Evolutionary conservation across 371 early-diverging fungal species (phyloP).

Genomic region (Amoeboaphelidium protococcarum): DNA sequence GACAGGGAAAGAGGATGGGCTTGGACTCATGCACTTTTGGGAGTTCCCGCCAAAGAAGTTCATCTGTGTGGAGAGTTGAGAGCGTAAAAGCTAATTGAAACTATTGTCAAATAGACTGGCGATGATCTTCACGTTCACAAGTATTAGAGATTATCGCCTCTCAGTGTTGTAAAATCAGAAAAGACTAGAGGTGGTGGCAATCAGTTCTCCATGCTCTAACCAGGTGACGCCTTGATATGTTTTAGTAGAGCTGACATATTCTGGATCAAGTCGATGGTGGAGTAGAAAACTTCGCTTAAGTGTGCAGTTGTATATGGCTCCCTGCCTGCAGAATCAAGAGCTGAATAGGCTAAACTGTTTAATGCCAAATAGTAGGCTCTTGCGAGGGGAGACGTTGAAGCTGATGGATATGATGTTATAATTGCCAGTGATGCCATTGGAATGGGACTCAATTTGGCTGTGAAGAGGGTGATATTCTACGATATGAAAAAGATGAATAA

Average conservation of each 20-base stretch:
- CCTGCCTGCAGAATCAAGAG: constrained; percentile 57
- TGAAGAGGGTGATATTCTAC: constrained; percentile 59
- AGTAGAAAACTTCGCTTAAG: constrained; percentile 32
- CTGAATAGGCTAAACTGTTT: constrained; percentile 62
- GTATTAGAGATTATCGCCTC: constrained; percentile 48
- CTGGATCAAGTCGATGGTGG: constrained; percentile 37
- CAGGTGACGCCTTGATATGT: constrained; percentile 68
- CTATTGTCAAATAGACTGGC: constrained; percentile 31
- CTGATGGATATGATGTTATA: constrained; percentile 48
- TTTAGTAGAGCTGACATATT: constrained; percentile 63
- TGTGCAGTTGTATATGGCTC: constrained; percentile 82
- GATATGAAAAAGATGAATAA: constrained; percentile 44
- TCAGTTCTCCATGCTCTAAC: constrained; percentile 23
- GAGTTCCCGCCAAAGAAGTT: constrained; percentile 50
- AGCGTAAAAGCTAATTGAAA: constrained; percentile 51
- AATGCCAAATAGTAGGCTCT: constrained; percentile 62
- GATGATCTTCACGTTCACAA: constrained; percentile 49
- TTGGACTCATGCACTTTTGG: constrained; percentile 70
- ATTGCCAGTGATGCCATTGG: constrained; percentile 91
- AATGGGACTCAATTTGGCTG: constrained; percentile 77
- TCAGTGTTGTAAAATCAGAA: constrained; percentile 24
- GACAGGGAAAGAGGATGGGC: constrained; percentile 78
- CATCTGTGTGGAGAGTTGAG: constrained; percentile 84
- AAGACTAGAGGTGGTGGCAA: constrained; percentile 21
- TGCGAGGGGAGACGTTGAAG: too few species aligned